Conservation (phyloP, 352 stramenopile genomes). For the Pythium monospermum region DNA sequence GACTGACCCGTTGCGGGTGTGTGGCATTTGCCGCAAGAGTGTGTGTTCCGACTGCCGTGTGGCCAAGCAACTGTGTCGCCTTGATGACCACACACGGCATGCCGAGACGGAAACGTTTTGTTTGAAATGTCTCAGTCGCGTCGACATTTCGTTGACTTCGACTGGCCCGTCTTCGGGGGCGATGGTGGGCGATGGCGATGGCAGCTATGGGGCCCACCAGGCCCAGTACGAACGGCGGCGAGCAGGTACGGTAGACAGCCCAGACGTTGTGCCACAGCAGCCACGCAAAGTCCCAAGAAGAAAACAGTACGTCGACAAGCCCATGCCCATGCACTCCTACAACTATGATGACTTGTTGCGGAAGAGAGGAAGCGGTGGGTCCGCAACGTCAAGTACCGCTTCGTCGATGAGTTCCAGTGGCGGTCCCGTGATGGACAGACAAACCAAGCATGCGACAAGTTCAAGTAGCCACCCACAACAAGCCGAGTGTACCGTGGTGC, state of each 20-base stretch:
- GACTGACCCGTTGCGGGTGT: slow-evolving; percentile 28
- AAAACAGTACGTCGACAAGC: background rate
- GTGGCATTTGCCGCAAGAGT: slow-evolving; percentile 36
- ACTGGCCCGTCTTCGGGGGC: too few relatives aligned
- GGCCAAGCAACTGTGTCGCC: slow-evolving; percentile 27
- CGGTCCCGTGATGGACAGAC: background rate
- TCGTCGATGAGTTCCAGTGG: slow-evolving; percentile 1
- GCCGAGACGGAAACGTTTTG: slow-evolving; percentile 39
- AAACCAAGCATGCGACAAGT: too few relatives aligned
- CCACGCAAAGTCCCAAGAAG: slow-evolving; percentile 14
- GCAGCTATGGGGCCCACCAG: too few relatives aligned
- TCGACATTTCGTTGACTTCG: slow-evolving; percentile 10
- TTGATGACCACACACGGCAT: slow-evolving; percentile 27
- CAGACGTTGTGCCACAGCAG: background rate
- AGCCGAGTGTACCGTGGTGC: background rate
- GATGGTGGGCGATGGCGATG: too few relatives aligned
- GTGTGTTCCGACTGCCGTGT: slow-evolving; percentile 35
- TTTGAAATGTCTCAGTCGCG: slow-evolving; percentile 31
- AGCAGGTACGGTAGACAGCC: too few relatives aligned
- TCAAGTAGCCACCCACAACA: background rate
- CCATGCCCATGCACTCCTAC: slow-evolving; percentile 8
- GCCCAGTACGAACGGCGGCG: too few relatives aligned
- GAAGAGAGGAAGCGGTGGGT: slow-evolving; percentile 4
- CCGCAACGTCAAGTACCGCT: background rate
- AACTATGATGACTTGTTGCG: slow-evolving; percentile 45